Evolutionary conservation across 192 early-diverging fungal genomes (phyloP), one percentile per base, ranked within the genome.

Genomic region (Chytriomyces sp.): DNA sequence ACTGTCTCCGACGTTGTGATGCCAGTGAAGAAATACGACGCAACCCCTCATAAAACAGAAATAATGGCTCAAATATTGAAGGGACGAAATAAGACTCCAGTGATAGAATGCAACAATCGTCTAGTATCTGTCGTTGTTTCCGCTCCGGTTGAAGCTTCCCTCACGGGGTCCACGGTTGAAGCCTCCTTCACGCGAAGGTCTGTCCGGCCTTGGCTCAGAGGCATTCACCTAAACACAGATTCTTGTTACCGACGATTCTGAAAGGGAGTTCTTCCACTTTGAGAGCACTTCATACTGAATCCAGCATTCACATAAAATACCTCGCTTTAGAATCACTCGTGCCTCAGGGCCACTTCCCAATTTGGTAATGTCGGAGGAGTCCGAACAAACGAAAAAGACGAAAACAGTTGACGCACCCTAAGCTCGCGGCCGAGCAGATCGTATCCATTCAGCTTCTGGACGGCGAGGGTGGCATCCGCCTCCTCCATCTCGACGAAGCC

Each of bases 401-500:
- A 54, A 34, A 19, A 38, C 67, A 36, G 34, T n/a, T 22, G 7
- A 38, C 67, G 22, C 56, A 80, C 79, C 75, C 67, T 73, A 32
- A 80, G 39, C 7, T 66, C 60, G 12, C 80, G 65, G 14, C 80
- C 80, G 56, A 71, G 53, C 33, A 76, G 70, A 25, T 78, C 75
- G 37, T 14, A 12, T 2, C 80, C 80, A 60, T 81, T 68, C 52
- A 81, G 65, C 10, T 66, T 66, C 52, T 76, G 64, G 22, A 74
- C 70, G 44, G 77, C 80, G 30, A 72, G 70, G 12, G 22, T 10
- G 34, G 74, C 77, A 67, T 32, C 75, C 2, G 56, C 71, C 54
- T 81, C 80, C 36, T 44, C 62, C 65, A 81, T 76, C 31, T 78
- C 77, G 44, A 82, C 67, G 53, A 82, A 82, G 12, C 73, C 81